Base-by-base conservation (phyloP, 2,329 filamentous ascomycete species). In the Trichoderma atroviride region DNA sequence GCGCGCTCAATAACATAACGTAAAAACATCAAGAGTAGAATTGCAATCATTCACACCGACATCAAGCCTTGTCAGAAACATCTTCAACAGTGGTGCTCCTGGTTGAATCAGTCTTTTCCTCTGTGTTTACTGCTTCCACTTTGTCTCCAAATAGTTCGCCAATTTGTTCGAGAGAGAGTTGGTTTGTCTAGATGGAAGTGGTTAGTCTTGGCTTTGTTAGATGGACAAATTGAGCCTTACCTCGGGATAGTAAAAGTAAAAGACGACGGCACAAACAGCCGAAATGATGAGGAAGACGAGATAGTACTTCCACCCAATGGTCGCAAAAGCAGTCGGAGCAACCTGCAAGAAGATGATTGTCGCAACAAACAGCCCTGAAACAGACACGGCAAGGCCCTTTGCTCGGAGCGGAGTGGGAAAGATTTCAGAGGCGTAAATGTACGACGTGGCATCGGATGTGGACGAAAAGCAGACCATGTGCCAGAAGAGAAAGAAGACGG, bases 291-390 rank as follows among this genome's bases (percentile, higher is more conserved):
- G 58, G 27, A 67, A 67, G 24, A 67, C 63, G 24, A 67, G 35
- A 33, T 67, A 67, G 37, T 67, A 67, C 31, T 55, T 40, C 63
- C 63, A 67, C 4, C 63, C 63, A 60, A 67, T 67, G 14, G 31
- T n/a, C 19, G 63, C 52, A 31, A 59, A 67, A 10, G 63, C 63
- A 16, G 63, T 67, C 35, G 63, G 63, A 1, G 63, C 63, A 24
- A 33, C 33, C 6, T 57, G 55, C 10, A 58, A 16, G 33, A 47
- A 67, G 11, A 67, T 47, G 9, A 67, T 59, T 7, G 50, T 59
- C 4, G 63, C 63, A 33, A 59, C 35, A 24, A 59, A 58, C 31
- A 67, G 52, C 6, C 52, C 55, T 0, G 50, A 58, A 29, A 67
- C 55, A 7, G 63, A 57, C 11, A 67, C 40, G 11, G 47, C 63